Base-by-base conservation (phyloP, 371 early-diverging fungal genomes). In the Smittium mucronatum region DNA sequence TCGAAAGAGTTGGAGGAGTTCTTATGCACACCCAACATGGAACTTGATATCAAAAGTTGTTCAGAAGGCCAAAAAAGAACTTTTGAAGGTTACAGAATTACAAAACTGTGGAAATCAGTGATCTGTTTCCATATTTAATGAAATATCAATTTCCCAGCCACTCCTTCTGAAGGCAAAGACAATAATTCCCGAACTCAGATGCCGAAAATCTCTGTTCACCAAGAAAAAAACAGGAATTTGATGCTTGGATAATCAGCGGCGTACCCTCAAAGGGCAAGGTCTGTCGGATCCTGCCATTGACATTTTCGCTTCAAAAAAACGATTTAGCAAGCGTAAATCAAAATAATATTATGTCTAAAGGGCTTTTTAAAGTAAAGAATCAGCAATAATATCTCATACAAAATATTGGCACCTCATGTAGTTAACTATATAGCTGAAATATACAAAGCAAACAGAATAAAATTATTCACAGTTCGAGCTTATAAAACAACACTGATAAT, bases 181-280 rank as follows among this genome's bases (percentile, higher is more conserved):
- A 28, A 28, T 59, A n/a, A 59, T 59, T 59, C 8, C 26, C n/a
- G 59, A 59, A 21, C 59, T 28, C 15, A 59, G 26, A 59, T 21
- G 59, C 47, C 11, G 59, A 59, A 59, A 59, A 59, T 59, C 59
- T 11, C 59, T 28, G 59, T 28, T 59, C 11, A n/a, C 28, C 2
- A 59, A 26, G 59, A 59, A 59, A 59, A 59, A 28, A 59, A 16
- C 59, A 21, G 59, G 59, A 59, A 26, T n/a, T 2, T 59, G n/a
- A 59, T 59, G 59, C 59, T 26, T 59, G 59, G 59, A 16, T 2
- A 26, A 28, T 59, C n/a, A 59, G 59, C 8, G 59, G 59, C 15
- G 59, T 59, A 28, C 26, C 59, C 8, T 59, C 59, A 59, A 59
- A 59, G 59, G 5, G n/a, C 59, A 59, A 59, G 59, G 28, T 59